These are phyloP conservation scores for Debaryomyces robertsiae DNA, from an alignment of 1,139 yeast genomes.

Conservation along the genomic window DNA sequence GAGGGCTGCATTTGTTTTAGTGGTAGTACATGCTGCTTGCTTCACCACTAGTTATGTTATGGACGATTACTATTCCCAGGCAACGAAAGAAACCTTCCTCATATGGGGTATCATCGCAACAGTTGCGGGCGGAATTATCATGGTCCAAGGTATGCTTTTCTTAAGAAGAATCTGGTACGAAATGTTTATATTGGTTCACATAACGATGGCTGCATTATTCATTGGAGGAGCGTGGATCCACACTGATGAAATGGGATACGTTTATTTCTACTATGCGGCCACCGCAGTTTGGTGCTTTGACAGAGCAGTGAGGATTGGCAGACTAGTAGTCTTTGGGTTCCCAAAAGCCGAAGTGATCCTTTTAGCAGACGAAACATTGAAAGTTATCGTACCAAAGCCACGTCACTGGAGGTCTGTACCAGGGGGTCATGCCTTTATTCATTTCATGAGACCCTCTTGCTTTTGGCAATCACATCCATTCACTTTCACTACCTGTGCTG, in stretches of 20 bases:
- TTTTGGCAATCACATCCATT: constrained; percentile 52
- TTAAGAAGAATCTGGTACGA: constrained; percentile 50
- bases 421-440: constrained; percentile 56
- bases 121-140: constrained; percentile 30
- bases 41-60: constrained; percentile 25
- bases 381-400: constrained; percentile 44
- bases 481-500: constrained; percentile 32
- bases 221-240: constrained; percentile 48
- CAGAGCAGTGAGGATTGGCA: constrained; percentile 37
- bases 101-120: constrained; percentile 37
- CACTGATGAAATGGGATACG: constrained; percentile 41
- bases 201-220: constrained; percentile 42
- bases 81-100: constrained; percentile 24
- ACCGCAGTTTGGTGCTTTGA: constrained; percentile 49
- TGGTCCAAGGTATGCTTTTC: constrained; percentile 39
- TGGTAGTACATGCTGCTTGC: constrained; percentile 42
- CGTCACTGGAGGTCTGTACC: constrained; percentile 44
- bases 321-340: constrained; percentile 40
- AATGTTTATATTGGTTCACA: constrained; percentile 42
- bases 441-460: constrained; percentile 39
- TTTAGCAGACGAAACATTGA: constrained; percentile 41
- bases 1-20: constrained; percentile 31
- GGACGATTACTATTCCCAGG: constrained; percentile 15
- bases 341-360: constrained; percentile 39
- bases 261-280: constrained; percentile 39